A percentile compares a stretch with the other conserved stretches of the same genome.
Conservation (phyloP, 139 green algal genomes). For the Asterochloris erici region DNA sequence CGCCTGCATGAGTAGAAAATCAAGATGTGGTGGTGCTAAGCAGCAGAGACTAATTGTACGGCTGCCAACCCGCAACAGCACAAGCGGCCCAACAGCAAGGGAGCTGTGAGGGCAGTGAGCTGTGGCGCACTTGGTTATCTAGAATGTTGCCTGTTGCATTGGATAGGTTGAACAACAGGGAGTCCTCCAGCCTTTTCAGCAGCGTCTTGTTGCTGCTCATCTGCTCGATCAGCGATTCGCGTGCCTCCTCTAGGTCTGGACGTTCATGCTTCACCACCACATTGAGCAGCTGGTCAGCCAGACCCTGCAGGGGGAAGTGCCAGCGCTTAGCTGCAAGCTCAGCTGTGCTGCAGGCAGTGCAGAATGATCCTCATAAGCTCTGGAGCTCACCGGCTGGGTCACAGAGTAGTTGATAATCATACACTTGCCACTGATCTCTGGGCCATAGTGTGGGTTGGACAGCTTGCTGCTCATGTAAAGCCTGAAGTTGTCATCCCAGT, state of each 20-base stretch:
- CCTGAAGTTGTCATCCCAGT: slow-evolving; percentile 62
- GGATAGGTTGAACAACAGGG: slow-evolving; percentile 72
- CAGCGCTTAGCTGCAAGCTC: no score
- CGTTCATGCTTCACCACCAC: slow-evolving; percentile 62
- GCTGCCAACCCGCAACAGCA: no score
- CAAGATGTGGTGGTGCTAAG: neutral
- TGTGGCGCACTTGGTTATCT: slow-evolving; percentile 56
- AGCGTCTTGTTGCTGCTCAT: slow-evolving; percentile 56
- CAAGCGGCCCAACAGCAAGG: no score
- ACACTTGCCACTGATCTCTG: slow-evolving; percentile 66
- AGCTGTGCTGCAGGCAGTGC: neutral
- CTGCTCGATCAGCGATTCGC: slow-evolving; percentile 50
- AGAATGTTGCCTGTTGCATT: slow-evolving; percentile 82
- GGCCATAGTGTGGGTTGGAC: slow-evolving; percentile 58
- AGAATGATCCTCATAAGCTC: neutral
- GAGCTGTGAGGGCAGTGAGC: neutral
- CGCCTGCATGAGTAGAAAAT: slow-evolving; percentile 22
- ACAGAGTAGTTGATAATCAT: slow-evolving; percentile 74
- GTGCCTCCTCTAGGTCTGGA: slow-evolving; percentile 55
- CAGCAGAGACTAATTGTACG: neutral
- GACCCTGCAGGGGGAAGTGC: slow-evolving; percentile 20
- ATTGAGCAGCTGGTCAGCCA: slow-evolving; percentile 70
- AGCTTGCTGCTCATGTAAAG: slow-evolving; percentile 68
- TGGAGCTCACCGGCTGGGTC: slow-evolving; percentile 43
- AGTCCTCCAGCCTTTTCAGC: slow-evolving; percentile 67